Evolutionary conservation across 169 alveolate species (phyloP), one percentile per base, ranked within the genome.

Genomic region (Plasmodium gonderi): DNA sequence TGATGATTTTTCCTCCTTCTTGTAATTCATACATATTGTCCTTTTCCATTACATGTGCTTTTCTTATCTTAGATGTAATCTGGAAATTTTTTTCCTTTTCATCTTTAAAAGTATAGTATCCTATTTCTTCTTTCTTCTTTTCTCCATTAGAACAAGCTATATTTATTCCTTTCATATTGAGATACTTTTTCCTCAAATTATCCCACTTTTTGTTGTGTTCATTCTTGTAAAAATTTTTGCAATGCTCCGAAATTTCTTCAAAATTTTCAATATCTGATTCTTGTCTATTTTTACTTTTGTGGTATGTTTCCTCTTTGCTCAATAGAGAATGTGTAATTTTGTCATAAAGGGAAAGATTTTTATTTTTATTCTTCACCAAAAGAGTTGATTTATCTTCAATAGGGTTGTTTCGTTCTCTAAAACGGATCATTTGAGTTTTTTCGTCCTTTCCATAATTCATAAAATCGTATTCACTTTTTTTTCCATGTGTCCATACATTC

Each of bases 161-260:
- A 31, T 49, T 31, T 82, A 8, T n/a, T 44, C 60, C 36, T 20
- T 45, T 68, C 47, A 82, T 9, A 11, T 82, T 49, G 8, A 82
- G 60, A 69, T 82, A 44, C 42, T 69, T 82, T 12, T 68, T 40
- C 64, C 76, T 69, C 29, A 82, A 69, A 60, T 45, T 14, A 83
- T 69, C 65, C 82, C 82, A 69, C 14, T 80, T 80, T 64, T 20
- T 31, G 20, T 14, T 38, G n/a, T 54, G 72, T 60, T 60, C 72
- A 4, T 8, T 1, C 2, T 4, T 60, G 26, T 1, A 36, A 29
- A 12, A 29, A 60, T 60, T 60, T 60, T n/a, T 17, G 33, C 38
- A 23, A 26, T 17, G 26, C 17, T 60, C 40, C 72, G 72, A 20
- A 60, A 20, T 60, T 12, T 29, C 40, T 20, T 60, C 36, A 29